Evolutionary conservation across 2,329 filamentous ascomycete species (phyloP), one percentile per base, ranked within the genome.

Genomic region (Cladosporium austrohemisphaericum): DNA sequence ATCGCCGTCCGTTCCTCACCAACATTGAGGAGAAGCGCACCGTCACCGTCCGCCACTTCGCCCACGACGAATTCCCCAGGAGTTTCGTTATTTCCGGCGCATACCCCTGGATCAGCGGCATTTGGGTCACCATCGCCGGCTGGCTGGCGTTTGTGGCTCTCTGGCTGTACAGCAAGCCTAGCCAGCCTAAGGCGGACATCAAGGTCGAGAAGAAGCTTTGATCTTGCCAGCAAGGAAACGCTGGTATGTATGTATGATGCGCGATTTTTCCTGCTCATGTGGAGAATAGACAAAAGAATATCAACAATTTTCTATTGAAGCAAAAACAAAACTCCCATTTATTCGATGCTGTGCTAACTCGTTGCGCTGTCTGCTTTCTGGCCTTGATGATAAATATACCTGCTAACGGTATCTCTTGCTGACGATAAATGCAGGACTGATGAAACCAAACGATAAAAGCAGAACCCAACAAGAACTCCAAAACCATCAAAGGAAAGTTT

Each of bases 61-160:
- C 93, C 6, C 93, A 98, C 76, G 85, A 98, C 68, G 93, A 98
- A 76, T 98, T 87, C 81, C 88, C 90, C 25, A 81, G 93, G 61
- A 94, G 88, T 69, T 97, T 83, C 74, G 81, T 79, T 65, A 98
- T 98, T 66, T 88, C 80, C 54, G 91, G 85, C 33, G 92, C 90
- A 3, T 97, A 89, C 88, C 89, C 92, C 9, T 97, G 92, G 88
- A 88, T 98, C 64, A 79, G 84, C 0, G 92, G 93, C 52, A 87
- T 97, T 53, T 86, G 80, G 66, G 84, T 85, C 41, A 95, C 94
- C 2, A 80, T 95, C 49, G 76, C 75, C 9, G 93, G 90, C 6
- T 98, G 91, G 79, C 57, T 97, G 55, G 81, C 75, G 0, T 97
- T 98, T 71, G 87, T 90, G 45, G 81, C 83, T 11, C 63, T 97